Conservation (phyloP, 139 green algal genomes). For the Nannochloris sp. region DNA sequence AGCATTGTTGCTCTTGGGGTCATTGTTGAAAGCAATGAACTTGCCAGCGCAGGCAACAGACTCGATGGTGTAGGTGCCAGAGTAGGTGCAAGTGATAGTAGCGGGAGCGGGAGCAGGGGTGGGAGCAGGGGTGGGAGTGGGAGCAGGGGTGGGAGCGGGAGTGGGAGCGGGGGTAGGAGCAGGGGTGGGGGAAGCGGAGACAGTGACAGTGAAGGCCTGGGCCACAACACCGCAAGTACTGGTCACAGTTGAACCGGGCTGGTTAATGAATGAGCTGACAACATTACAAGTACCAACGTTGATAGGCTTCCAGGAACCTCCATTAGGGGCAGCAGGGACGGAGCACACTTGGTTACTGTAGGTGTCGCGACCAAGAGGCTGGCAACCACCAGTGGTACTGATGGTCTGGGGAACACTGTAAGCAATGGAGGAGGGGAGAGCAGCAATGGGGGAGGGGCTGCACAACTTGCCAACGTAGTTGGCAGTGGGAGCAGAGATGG, state of each 20-base stretch:
- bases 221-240: neutral
- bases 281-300: neutral
- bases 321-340: neutral
- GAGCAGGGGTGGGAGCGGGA: neutral
- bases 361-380: neutral
- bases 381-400: neutral
- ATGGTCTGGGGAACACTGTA: neutral
- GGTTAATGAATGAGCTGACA: neutral
- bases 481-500: too few species aligned
- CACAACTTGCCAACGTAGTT: neutral
- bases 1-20: too few species aligned
- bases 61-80: too few species aligned
- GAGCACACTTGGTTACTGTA: neutral
- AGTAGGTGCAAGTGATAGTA: too few species aligned
- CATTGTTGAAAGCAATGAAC: too few species aligned
- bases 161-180: neutral
- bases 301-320: neutral
- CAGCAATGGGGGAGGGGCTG: neutral
- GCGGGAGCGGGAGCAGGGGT: neutral
- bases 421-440: neutral
- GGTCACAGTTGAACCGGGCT: neutral
- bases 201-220: neutral
- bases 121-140: neutral
- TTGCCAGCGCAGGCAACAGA: too few species aligned
- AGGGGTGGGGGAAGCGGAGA: neutral